Conservation (phyloP, 495 filamentous ascomycete genomes). For the Penicillium odoratum region DNA sequence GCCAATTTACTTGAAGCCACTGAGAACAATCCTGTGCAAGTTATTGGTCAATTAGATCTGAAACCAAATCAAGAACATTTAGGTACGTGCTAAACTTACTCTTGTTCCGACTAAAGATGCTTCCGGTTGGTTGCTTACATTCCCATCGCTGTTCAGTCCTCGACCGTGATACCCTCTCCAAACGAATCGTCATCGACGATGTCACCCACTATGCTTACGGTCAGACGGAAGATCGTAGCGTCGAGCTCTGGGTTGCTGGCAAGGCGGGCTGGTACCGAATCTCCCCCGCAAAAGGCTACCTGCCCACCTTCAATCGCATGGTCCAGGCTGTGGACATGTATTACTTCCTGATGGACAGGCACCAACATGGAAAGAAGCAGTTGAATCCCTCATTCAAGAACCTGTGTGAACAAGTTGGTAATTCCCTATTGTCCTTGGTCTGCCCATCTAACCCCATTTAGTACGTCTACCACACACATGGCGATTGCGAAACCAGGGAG, state of each 20-base stretch:
- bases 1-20: slow-evolving; percentile 56
- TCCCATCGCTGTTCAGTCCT: slow-evolving; percentile 32
- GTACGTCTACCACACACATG: slow-evolving; percentile 47
- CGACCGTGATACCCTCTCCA: slow-evolving; percentile 46
- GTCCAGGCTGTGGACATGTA: slow-evolving; percentile 68
- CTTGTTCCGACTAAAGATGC: slow-evolving; percentile 12
- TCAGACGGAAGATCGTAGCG: slow-evolving; percentile 57
- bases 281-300: slow-evolving; percentile 59
- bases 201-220: slow-evolving; percentile 71
- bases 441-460: slow-evolving; percentile 23
- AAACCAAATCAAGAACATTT: slow-evolving; percentile 44
- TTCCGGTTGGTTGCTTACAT: slow-evolving; percentile 31
- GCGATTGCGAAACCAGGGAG: slow-evolving; percentile 45
- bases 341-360: slow-evolving; percentile 62
- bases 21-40: slow-evolving; percentile 53
- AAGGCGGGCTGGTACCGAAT: slow-evolving; percentile 79
- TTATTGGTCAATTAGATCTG: slow-evolving; percentile 54
- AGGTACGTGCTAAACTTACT: slow-evolving; percentile 30
- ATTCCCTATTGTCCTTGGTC: not conserved
- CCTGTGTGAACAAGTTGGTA: slow-evolving; percentile 46
- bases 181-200: slow-evolving; percentile 62
- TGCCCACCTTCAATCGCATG: slow-evolving; percentile 62
- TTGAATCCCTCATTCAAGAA: slow-evolving; percentile 41
- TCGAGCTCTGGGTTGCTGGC: slow-evolving; percentile 74
- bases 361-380: slow-evolving; percentile 39